These are phyloP conservation scores for Phanerodontia chrysosporium DNA, from an alignment of 768 basidiomycete species.

Conservation along the genomic window DNA sequence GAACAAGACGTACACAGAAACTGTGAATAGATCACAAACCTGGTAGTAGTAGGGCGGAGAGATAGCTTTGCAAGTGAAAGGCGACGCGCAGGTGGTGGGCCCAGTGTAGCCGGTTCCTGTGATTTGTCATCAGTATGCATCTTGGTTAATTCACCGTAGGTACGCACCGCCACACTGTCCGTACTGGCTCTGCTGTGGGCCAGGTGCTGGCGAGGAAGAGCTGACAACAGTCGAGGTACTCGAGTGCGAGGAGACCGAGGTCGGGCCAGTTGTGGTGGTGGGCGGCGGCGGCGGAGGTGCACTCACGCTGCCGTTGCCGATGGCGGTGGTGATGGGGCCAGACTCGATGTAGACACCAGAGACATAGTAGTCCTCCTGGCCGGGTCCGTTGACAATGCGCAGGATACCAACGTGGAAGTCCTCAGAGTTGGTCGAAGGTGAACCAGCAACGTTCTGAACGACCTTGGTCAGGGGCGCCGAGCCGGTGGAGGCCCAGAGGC, in stretches of 20 bases:
- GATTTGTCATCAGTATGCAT: not conserved
- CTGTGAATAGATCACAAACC: constrained; percentile 25
- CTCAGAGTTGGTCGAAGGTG: constrained; percentile 53
- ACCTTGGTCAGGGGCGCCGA: constrained; percentile 45
- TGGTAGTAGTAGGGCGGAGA: constrained; percentile 51
- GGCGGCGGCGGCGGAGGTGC: constrained; percentile 13
- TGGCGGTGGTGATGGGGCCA: constrained; percentile 49
- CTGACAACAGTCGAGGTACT: constrained; percentile 11
- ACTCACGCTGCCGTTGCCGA: constrained; percentile 43
- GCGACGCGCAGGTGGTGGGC: constrained; percentile 39
- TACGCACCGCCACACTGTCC: constrained; percentile 45
- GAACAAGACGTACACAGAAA: not conserved
- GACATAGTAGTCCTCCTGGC: constrained; percentile 55
- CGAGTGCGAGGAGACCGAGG: constrained; percentile 19
- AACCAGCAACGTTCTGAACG: constrained; percentile 40
- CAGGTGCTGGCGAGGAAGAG: constrained; percentile 14
- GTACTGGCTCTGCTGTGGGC: constrained; percentile 39
- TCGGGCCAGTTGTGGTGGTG: constrained; percentile 21
- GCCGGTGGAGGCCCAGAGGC: constrained; percentile 55
- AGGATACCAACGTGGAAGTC: constrained; percentile 63
- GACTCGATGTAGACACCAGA: constrained; percentile 57
- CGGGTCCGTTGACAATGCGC: constrained; percentile 43
- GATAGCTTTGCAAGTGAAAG: constrained; percentile 42
- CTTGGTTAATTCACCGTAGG: not conserved
- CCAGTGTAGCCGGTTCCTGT: constrained; percentile 41